A percentile compares a stretch with the other conserved stretches of the same genome.
phyloP scores from a whole-genome alignment of 2,329 filamentous ascomycete genomes.

The Lecanosticta acicola region DNA sequence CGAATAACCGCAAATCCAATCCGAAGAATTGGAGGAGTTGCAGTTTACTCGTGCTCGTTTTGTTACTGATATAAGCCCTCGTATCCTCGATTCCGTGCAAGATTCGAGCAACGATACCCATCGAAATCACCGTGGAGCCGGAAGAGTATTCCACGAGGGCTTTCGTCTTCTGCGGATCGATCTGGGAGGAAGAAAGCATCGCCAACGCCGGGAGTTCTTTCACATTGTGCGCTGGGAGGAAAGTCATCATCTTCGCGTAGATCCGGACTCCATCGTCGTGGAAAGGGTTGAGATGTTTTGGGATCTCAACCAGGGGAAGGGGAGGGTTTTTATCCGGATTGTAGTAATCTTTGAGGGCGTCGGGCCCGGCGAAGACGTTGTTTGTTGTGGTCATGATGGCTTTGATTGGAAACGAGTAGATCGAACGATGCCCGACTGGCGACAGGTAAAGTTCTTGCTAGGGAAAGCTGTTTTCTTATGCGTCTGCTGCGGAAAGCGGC shows the following conservation, averaged over 20 bases:
- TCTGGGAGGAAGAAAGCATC: constrained; percentile 5
- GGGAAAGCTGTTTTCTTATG: no score
- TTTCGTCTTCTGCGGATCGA: constrained; percentile 33
- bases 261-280: constrained; percentile 55
- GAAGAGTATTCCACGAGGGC: constrained; percentile 57
- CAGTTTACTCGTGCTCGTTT: constrained; percentile 50
- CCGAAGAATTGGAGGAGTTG: constrained; percentile 57
- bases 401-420: constrained; percentile 3
- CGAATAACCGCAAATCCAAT: constrained; percentile 53
- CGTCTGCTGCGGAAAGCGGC: no score
- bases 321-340: constrained; percentile 54
- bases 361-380: constrained; percentile 55
- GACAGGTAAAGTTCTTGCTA: no score
- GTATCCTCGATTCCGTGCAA: constrained; percentile 49
- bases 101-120: constrained; percentile 51
- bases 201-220: constrained; percentile 50
- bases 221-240: constrained; percentile 60
- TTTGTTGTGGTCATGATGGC: background rate
- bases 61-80: constrained; percentile 54
- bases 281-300: constrained; percentile 50
- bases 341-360: constrained; percentile 55
- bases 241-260: constrained; percentile 62
- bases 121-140: constrained; percentile 57
- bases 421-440: no score
- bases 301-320: constrained; percentile 57